These are phyloP conservation scores for Arthrobotrys iridis DNA, from an alignment of 2,329 filamentous ascomycete species.

Conservation along the genomic window DNA sequence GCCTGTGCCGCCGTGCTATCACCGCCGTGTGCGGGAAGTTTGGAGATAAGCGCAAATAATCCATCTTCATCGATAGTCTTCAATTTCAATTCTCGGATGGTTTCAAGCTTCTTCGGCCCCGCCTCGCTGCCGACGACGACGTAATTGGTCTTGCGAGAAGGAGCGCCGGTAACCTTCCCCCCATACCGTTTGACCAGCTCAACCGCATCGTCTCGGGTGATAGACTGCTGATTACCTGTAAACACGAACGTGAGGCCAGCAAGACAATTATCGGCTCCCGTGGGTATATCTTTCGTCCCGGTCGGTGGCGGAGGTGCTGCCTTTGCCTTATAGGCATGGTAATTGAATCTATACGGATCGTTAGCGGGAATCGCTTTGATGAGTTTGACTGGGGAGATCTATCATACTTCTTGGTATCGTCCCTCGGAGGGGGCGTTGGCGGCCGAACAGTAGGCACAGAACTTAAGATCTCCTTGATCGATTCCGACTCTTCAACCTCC, in stretches of 20 bases:
- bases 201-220: slow-evolving; percentile 85
- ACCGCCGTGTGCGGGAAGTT: slow-evolving; percentile 85
- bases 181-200: slow-evolving; percentile 91
- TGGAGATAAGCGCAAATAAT: slow-evolving; percentile 83
- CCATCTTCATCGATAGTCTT: slow-evolving; percentile 96
- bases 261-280: slow-evolving; percentile 87
- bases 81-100: slow-evolving; percentile 80
- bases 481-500: slow-evolving; percentile 71
- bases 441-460: slow-evolving; percentile 83
- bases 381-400: background rate
- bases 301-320: slow-evolving; percentile 71
- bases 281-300: slow-evolving; percentile 76
- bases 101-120: slow-evolving; percentile 89
- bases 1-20: slow-evolving; percentile 87
- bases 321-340: slow-evolving; percentile 69
- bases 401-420: slow-evolving; percentile 69
- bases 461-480: slow-evolving; percentile 84
- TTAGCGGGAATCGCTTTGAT: background rate
- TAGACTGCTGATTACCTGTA: slow-evolving; percentile 82
- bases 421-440: slow-evolving; percentile 81
- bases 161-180: slow-evolving; percentile 81
- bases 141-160: slow-evolving; percentile 92
- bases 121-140: slow-evolving; percentile 92
- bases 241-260: slow-evolving; percentile 93
- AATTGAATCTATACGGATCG: slow-evolving; percentile 70